Evolutionary conservation across 257 asterid genomes (phyloP).

Genomic region (Gynochthodes officinalis): DNA sequence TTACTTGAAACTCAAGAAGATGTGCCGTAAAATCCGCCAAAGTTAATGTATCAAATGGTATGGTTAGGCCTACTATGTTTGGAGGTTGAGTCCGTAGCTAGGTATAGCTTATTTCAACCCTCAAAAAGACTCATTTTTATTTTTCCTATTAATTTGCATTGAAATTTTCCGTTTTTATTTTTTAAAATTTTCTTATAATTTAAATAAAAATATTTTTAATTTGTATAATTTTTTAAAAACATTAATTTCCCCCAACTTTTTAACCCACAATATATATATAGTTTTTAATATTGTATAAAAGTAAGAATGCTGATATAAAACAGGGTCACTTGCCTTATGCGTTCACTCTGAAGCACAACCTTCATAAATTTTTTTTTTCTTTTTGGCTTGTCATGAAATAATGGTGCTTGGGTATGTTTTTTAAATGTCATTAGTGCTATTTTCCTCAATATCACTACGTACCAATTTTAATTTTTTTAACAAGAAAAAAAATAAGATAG

Average conservation of each 20-base stretch:
- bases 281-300: no score
- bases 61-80: neutral
- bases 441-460: neutral
- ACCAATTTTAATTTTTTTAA: neutral
- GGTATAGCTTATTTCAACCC: no score
- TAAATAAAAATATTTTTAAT: no score
- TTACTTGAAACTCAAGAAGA: constrained; percentile 7
- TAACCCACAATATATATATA: neutral
- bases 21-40: constrained; percentile 24
- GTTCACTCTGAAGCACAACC: no score
- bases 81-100: neutral
- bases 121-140: no score
- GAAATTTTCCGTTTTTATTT: no score
- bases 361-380: neutral
- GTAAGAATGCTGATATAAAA: no score
- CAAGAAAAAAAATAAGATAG: neutral
- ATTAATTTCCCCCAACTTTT: neutral
- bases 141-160: no score
- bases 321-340: no score
- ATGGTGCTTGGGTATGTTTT: no score
- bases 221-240: no score
- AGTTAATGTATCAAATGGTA: neutral
- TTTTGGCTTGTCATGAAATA: neutral
- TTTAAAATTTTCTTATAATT: no score
- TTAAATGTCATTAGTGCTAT: constrained; percentile 1